Conservation (phyloP, 1,284 basidiomycete species). For the Sanguinoderma infundibulare region DNA sequence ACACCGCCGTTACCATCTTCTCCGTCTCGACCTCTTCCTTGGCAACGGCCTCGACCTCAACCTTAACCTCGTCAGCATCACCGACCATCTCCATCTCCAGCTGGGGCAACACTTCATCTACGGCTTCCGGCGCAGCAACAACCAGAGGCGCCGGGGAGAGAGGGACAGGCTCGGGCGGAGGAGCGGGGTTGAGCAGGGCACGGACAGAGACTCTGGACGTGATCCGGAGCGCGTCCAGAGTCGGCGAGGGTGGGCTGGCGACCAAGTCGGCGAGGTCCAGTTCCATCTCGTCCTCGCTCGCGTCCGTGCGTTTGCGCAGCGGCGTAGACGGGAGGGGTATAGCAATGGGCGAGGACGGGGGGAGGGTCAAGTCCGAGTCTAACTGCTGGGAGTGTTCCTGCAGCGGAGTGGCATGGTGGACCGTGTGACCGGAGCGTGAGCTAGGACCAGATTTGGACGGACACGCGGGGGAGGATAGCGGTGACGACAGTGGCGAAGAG, state of each 20-base stretch:
- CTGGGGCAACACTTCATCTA: neutral
- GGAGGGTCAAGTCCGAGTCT: slow-evolving; percentile 1
- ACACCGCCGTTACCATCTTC: neutral
- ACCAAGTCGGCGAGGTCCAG: slow-evolving; percentile 7
- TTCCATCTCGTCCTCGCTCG: neutral
- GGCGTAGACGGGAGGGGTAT: slow-evolving; percentile 13
- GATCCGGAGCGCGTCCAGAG: slow-evolving; percentile 21
- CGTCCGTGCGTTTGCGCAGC: neutral
- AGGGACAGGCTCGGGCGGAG: neutral
- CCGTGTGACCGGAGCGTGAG: neutral
- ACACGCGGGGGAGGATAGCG: slow-evolving; percentile 9
- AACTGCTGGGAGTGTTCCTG: neutral
- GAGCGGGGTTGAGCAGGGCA: slow-evolving; percentile 18
- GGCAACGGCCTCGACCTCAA: neutral
- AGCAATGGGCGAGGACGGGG: slow-evolving; percentile 21
- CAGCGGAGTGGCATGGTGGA: neutral
- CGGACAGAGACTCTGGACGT: slow-evolving; percentile 18
- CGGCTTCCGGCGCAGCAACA: neutral
- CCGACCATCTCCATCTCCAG: neutral
- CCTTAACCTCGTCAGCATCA: neutral
- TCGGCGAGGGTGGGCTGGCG: slow-evolving; percentile 24
- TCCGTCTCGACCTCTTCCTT: neutral
- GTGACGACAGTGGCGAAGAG: slow-evolving; percentile 13
- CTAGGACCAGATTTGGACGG: neutral
- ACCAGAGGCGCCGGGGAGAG: neutral